Evolutionary conservation across 2,329 filamentous ascomycete genomes (phyloP).

Genomic region (Coniochaeta sp.): DNA sequence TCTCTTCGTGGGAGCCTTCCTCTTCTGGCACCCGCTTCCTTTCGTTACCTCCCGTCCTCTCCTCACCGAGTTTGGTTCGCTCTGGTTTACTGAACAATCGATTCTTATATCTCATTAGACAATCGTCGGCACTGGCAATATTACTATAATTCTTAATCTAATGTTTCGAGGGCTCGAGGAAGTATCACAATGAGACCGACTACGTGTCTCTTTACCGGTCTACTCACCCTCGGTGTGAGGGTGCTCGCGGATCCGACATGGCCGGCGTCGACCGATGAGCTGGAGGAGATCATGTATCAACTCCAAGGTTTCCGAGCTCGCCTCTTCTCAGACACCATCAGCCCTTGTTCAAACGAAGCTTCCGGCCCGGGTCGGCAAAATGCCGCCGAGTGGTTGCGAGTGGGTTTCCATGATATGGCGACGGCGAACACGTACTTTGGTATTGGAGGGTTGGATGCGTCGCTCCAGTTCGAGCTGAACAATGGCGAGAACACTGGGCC

Average conservation of each 20-base stretch:
- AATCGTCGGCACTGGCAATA: not conserved
- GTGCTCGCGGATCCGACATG: constrained; percentile 47
- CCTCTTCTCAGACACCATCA: constrained; percentile 49
- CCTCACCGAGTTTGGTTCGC: not conserved
- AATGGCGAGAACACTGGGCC: constrained; percentile 50
- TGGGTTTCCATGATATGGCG: constrained; percentile 56
- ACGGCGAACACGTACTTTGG: constrained; percentile 41
- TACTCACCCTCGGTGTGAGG: constrained; percentile 28
- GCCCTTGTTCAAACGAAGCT: constrained; percentile 47
- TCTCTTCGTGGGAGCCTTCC: not conserved
- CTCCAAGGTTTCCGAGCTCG: constrained; percentile 46
- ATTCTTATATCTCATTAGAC: not conserved
- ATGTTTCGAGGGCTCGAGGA: not conserved
- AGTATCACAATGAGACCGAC: constrained; percentile 20
- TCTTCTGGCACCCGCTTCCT: not conserved
- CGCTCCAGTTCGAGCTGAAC: constrained; percentile 50
- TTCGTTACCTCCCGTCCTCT: not conserved
- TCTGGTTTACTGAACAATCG: not conserved
- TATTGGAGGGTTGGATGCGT: constrained; percentile 51
- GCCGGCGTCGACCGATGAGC: constrained; percentile 52
- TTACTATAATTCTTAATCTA: not conserved
- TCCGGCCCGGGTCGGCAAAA: constrained; percentile 48
- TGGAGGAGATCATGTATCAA: constrained; percentile 59
- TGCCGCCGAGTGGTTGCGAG: constrained; percentile 55
- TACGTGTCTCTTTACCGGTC: constrained; percentile 20